phyloP scores from a whole-genome alignment of 345 rosid species.

The Euphorbia lathyris region DNA sequence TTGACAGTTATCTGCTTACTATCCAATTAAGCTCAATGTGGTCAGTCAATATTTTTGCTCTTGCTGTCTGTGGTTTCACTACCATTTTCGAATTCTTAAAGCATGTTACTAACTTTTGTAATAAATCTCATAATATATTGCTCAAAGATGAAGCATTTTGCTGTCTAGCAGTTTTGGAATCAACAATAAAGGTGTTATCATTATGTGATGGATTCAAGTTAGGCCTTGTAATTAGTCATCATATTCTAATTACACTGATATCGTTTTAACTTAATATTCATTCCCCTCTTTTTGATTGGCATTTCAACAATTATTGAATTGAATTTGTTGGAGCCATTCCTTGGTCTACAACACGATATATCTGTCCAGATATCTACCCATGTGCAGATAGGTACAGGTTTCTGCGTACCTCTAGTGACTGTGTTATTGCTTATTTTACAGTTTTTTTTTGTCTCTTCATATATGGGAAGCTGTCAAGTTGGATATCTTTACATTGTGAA shows the following conservation, averaged over 20 bases:
- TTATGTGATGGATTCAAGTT: background rate
- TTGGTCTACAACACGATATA: background rate
- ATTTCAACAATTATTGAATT: background rate
- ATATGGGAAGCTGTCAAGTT: background rate
- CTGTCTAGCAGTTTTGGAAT: background rate
- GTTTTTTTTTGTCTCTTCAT: background rate
- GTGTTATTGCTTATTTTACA: background rate
- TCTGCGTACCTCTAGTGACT: background rate
- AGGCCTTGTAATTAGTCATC: background rate
- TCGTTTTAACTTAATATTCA: background rate
- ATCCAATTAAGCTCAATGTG: background rate
- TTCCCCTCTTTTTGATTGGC: background rate
- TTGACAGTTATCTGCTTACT: background rate
- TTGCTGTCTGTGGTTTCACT: background rate
- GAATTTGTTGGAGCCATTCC: background rate
- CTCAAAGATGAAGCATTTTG: background rate
- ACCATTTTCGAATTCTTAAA: background rate
- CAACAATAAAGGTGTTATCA: background rate
- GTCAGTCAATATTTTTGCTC: background rate
- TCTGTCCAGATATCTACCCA: background rate
- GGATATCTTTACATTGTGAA: background rate
- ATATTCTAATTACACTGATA: background rate
- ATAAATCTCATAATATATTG: background rate
- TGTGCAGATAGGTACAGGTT: background rate
- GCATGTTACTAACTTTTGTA: background rate